Evolutionary conservation across 2,329 filamentous ascomycete species (phyloP), one percentile per base, ranked within the genome.

Genomic region (Onygena corvina): DNA sequence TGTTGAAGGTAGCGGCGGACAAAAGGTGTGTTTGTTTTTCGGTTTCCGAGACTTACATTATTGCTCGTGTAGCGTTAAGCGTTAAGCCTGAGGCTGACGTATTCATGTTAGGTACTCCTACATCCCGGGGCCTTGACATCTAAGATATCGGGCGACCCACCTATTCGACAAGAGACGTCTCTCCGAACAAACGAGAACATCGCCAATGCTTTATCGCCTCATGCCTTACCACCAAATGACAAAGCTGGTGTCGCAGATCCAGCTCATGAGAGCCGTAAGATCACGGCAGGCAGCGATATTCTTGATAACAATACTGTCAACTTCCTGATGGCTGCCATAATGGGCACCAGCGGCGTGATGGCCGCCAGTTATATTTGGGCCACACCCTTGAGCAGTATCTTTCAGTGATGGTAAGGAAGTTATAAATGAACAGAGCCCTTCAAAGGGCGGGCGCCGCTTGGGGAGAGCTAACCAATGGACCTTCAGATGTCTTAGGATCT

Each of bases 301-400:
- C 71, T 98, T 50, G 88, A 94, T 66, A 98, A 98, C 66, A 98
- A 98, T 65, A 84, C 86, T 49, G 88, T 98, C 58, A 98, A 98
- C 65, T 79, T 95, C 51, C 65, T 90, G 50, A 96, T 95, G 90
- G 89, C 90, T 0, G 74, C 79, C 11, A 73, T 74, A 3, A 89
- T 94, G 77, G 94, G 86, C 62, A 56, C 88, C 14, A 78, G 82
- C 3, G 84, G 81, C 3, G 93, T 96, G 79, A 71, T 69, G 0
- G 66, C 78, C 48, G 61, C 67, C 1, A 55, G 60, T 34, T 65
- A 61, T 54, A 44, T 57, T 23, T 68, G 65, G 65, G 60, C 54
- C 18, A 38, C 65, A 53, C 14, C 49, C 18, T 9, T 49, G 5
- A 7, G 16, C 25, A 46, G n/a, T 35, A 45, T 49, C 12, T 25